Percentiles rank a stretch among this genome's conserved stretches.
Evolutionary conservation across 331 rosid genomes (phyloP).

Genomic region (Malus hybrid): DNA sequence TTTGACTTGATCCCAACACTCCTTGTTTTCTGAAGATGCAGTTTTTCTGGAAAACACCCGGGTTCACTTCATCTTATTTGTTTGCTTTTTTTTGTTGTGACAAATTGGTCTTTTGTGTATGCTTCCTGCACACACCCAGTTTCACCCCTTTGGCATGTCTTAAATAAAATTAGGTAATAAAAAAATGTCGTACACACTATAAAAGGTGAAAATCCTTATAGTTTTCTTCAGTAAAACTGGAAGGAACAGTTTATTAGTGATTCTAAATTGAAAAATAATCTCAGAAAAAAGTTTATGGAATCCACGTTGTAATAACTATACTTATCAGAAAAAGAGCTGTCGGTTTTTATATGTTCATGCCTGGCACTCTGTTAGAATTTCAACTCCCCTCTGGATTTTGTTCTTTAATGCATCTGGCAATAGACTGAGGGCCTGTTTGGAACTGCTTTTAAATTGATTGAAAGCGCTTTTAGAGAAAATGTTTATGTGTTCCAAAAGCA

Average conservation of each 20-base stretch:
- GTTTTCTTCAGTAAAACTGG: not conserved
- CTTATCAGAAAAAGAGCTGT: not conserved
- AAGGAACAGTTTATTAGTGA: not conserved
- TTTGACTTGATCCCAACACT: not conserved
- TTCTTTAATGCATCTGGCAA: too few species aligned
- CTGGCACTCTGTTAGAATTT: not conserved
- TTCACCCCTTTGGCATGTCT: not conserved
- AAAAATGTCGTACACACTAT: not conserved
- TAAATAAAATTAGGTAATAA: not conserved
- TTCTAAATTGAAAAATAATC: not conserved
- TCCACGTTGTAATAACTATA: not conserved
- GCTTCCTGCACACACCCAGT: not conserved
- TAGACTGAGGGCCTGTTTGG: too few species aligned
- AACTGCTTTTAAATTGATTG: too few species aligned
- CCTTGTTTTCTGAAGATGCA: not conserved
- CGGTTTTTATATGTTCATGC: not conserved
- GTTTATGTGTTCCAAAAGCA: too few species aligned
- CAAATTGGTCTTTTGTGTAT: not conserved
- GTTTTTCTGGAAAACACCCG: not conserved
- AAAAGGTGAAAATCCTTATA: not conserved
- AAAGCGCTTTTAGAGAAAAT: too few species aligned
- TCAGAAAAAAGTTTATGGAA: not conserved
- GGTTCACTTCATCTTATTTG: not conserved
- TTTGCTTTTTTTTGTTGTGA: not conserved
- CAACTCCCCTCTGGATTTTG: too few species aligned